Evolutionary conservation across 2,329 filamentous ascomycete genomes (phyloP), one percentile per base, ranked within the genome.

Genomic region (Lachnellula hyalina): DNA sequence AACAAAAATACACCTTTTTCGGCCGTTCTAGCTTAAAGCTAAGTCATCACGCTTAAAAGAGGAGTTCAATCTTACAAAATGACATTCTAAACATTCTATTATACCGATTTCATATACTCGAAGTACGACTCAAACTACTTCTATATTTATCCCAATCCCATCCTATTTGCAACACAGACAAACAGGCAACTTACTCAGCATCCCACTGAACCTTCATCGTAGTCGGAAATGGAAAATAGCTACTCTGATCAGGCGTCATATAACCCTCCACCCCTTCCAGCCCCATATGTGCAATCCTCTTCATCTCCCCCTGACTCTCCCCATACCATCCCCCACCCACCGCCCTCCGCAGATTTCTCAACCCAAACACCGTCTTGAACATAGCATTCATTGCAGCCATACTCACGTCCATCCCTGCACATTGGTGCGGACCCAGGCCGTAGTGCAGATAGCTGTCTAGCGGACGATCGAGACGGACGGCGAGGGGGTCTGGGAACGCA

Each of bases 371-470:
- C 1, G 52, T 57, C 54, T 63, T 66, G 44, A 68, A 65, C 56
- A 68, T 64, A 3, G 58, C 81, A 0, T 82, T 81, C 55, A 91
- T 72, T 0, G 83, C 85, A 2, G 83, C 75, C 58, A 83, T 76
- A 65, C 77, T 82, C 12, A 81, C 77, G 15, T 84, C 79, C 25
- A 76, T 75, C 1, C 85, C 86, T 0, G 90, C 74, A 56, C 81
- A 84, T 2, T 79, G 74, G 63, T 88, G 82, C 4, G 84, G 77
- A 0, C 85, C 86, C 0, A 78, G 73, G 12, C 81, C 81, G 60
- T 85, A 84, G 68, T 83, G 78, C 57, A 88, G 77, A 68, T 92
- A 90, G 0, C 74, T 73, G 2, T 83, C 79, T 2, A 86, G 65
- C 0, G 85, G 83, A 0, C 89, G 81, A 19, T 79, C 75, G 0